These are phyloP conservation scores for Cochlearia excelsa DNA, from an alignment of 345 rosid species.

Conservation along the genomic window DNA sequence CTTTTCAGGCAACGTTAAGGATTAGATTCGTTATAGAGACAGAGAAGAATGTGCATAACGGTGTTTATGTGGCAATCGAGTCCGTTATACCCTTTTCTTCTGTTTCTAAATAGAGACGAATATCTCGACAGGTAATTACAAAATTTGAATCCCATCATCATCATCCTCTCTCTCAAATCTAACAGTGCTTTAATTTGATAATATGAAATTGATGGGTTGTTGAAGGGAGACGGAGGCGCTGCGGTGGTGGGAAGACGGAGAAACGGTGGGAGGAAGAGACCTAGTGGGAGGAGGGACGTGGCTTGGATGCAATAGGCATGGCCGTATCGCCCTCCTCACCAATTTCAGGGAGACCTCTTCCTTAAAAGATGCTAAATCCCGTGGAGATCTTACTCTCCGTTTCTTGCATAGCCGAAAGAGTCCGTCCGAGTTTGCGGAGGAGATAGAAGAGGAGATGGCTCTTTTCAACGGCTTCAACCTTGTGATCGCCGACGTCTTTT, in stretches of 20 bases:
- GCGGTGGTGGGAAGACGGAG: slow-evolving; percentile 65
- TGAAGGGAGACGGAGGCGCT: slow-evolving; percentile 62
- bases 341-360: slow-evolving; percentile 52
- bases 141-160: background rate
- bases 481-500: slow-evolving; percentile 46
- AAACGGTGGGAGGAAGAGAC: slow-evolving; percentile 73
- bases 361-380: slow-evolving; percentile 43
- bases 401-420: slow-evolving; percentile 60
- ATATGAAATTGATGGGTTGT: background rate
- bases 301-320: slow-evolving; percentile 59
- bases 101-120: slow-evolving; percentile 83
- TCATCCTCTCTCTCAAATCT: background rate
- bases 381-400: slow-evolving; percentile 71
- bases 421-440: slow-evolving; percentile 59
- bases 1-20: no score
- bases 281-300: slow-evolving; percentile 77
- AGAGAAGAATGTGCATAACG: slow-evolving; percentile 31
- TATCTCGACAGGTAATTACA: slow-evolving; percentile 47
- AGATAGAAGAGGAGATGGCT: slow-evolving; percentile 44
- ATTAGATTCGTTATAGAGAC: background rate
- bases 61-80: slow-evolving; percentile 71
- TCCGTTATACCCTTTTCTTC: slow-evolving; percentile 59
- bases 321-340: slow-evolving; percentile 68
- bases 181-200: background rate
- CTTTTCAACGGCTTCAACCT: slow-evolving; percentile 75